Base-by-base conservation (phyloP, 1,284 basidiomycete genomes). In the Tetrapyrgos nigripes region DNA sequence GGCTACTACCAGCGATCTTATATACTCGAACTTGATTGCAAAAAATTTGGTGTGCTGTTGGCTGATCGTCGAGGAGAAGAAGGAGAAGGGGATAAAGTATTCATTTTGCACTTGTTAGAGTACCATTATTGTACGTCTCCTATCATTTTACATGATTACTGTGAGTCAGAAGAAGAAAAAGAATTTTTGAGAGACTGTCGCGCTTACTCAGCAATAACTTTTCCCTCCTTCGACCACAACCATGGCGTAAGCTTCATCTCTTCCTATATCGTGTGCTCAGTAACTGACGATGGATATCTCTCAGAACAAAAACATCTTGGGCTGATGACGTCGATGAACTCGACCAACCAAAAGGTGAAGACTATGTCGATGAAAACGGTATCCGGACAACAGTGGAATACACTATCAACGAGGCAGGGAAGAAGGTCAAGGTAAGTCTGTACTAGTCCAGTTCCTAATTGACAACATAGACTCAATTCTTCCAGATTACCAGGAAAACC, bases 341-440 rank as follows among this genome's bases (percentile, higher is more conserved):
- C 61, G 89, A 86, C 40, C 37, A 43, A 50, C 43, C 52, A 66
- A 73, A 73, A 62, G 76, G 80, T 21, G 53, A 53, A 59, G 91
- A 95, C 69, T 89, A 82, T 56, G 80, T 91, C 50, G 96, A 96
- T 70, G 91, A 94, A 65, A 93, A 97, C 69, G 96, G 96, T 1
- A 85, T 98, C 68, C 87, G 93, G 40, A 93, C 92, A 8, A 91
- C 90, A 5, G 81, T 94, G 48, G 94, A 96, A 71, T 96, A 92
- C 76, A 83, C 83, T 50, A 77, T 92, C 55, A 96, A 98, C 68
- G 96, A 98, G 49, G 90, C 96, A 24, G 97, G 95, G 19, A 95
- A 96, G 77, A 95, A 93, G 75, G 89, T 99, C 73, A 99, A 99
- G 82, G 94, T 92, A 62, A 24, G 68, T 57, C 10, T 31, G 23